Base-by-base conservation (phyloP, 352 stramenopile genomes). In the Blastocystis sp. region DNA sequence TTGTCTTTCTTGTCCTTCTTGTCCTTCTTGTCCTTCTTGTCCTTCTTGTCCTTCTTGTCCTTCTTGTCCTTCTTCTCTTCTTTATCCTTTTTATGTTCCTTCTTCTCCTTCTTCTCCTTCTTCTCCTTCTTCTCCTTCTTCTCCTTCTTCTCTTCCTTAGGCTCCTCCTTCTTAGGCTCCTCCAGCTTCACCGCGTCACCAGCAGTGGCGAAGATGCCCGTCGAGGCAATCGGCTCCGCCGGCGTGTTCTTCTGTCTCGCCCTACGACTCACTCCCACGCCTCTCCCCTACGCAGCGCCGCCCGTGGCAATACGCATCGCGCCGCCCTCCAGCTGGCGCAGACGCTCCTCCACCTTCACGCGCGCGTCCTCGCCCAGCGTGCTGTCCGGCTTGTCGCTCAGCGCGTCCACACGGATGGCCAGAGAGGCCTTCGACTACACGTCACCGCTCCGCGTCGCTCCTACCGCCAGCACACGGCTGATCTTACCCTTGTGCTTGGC, bases 401-500 rank as follows among this genome's bases (percentile, higher is more conserved):
- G 91, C 7, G 97, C 96, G 92, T 99, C 97, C n/a, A 99, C 96
- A 89, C 97, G 95, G 64, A 98, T 97, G n/a, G 96, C 96, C 21
- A 99, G 92, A 34, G 97, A 91, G 42, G 95, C 97, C 93, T 99
- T 99, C 77, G 96, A 81, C 71, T 81, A 81, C 42, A 14, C 61
- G 14, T 81, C 54, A 38, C 24, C 17, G 10, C 54, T 9, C 9
- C 38, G 10, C 11, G 10, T 24, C 10, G 19, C 34, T 19, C 61
- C 54, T 71, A 81, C 96, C 17, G 97, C 97, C 68, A 99, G 91
- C 28, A 99, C 95, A 87, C 97, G 95, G 88, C 93, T 97, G 87
- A 99, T 99, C 91, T 99, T 99, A 89, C 97, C 97, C 93, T 99
- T 99, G 92, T 98, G 94, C 93, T 99, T 99, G 2, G 96, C 95